Percentiles rank a stretch among this genome's conserved stretches.
These are phyloP conservation scores for Plectranthus barbatus DNA, from an alignment of 257 asterid genomes.

Conservation along the genomic window DNA sequence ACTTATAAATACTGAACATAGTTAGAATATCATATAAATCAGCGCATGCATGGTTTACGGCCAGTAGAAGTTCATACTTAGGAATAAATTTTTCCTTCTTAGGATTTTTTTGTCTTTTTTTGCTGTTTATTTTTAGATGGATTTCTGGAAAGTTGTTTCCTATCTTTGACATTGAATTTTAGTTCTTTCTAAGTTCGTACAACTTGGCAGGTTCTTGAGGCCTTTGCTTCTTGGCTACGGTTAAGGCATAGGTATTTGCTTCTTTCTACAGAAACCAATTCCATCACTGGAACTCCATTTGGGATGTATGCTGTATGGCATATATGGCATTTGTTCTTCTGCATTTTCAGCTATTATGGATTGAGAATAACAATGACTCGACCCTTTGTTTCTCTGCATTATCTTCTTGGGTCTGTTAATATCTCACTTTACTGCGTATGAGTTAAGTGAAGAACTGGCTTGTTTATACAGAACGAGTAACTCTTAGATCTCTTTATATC, in stretches of 20 bases:
- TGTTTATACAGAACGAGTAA: neutral
- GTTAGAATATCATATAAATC: neutral
- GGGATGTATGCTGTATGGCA: neutral
- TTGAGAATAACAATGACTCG: neutral
- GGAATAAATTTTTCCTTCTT: neutral
- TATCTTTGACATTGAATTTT: constrained; percentile 10
- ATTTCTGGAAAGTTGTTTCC: constrained; percentile 3
- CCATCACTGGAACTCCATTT: constrained; percentile 12
- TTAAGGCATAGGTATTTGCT: constrained; percentile 73
- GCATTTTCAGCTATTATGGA: constrained; percentile 4
- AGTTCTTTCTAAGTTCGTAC: constrained; percentile 16
- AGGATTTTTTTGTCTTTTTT: neutral
- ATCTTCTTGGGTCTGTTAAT: neutral
- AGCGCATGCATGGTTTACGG: neutral
- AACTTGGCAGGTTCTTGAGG: constrained; percentile 84
- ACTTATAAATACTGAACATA: neutral
- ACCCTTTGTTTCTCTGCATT: neutral
- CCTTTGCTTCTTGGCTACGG: constrained; percentile 98
- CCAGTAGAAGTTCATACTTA: neutral
- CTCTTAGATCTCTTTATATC: constrained; percentile 2
- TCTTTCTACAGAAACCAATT: constrained; percentile 9
- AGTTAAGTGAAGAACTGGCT: neutral
- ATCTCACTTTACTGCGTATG: neutral
- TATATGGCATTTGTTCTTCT: neutral
- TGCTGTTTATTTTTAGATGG: too few relatives aligned